Conservation (phyloP, 2,329 filamentous ascomycete species). For the Xylariaceae sp. region DNA sequence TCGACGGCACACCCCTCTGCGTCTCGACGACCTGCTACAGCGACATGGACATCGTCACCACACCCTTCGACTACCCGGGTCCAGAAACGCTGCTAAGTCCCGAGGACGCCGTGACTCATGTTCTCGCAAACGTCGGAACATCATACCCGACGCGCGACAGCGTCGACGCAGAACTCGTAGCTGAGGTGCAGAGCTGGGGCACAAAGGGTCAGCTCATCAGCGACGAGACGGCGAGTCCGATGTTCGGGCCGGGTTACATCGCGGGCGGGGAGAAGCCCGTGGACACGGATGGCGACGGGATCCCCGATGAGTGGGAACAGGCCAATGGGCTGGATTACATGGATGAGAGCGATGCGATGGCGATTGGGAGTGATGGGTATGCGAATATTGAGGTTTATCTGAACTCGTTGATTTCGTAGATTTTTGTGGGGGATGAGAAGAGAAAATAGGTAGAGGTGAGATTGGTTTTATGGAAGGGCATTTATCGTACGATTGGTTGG, state of each 20-base stretch:
- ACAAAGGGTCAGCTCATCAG: conserved; percentile 35
- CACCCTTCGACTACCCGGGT: conserved; percentile 40
- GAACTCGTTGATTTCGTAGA: conserved; percentile 39
- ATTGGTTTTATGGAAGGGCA: too few relatives aligned
- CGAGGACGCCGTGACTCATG: conserved; percentile 36
- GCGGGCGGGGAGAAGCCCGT: conserved; percentile 35
- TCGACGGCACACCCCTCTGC: conserved; percentile 44
- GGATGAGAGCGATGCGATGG: conserved; percentile 27
- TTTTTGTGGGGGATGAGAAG: conserved; percentile 3
- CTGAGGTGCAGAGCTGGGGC: conserved; percentile 42
- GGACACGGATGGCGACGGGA: conserved; percentile 46
- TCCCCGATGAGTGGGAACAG: conserved; percentile 44
- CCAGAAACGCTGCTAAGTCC: conserved; percentile 38
- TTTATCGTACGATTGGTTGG: too few relatives aligned
- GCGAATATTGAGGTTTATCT: conserved; percentile 46
- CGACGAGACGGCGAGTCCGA: conserved; percentile 37
- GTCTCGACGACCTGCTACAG: conserved; percentile 41
- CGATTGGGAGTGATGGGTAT: conserved; percentile 39
- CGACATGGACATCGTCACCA: conserved; percentile 39
- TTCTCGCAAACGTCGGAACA: conserved; percentile 38
- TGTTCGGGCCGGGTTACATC: conserved; percentile 38
- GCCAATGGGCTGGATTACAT: conserved; percentile 37
- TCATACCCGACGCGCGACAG: conserved; percentile 39
- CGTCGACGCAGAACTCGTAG: conserved; percentile 39
- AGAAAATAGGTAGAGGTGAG: background rate